phyloP scores from a whole-genome alignment of 108 stramenopile genomes.

The Nannochloropsis oceanica region DNA sequence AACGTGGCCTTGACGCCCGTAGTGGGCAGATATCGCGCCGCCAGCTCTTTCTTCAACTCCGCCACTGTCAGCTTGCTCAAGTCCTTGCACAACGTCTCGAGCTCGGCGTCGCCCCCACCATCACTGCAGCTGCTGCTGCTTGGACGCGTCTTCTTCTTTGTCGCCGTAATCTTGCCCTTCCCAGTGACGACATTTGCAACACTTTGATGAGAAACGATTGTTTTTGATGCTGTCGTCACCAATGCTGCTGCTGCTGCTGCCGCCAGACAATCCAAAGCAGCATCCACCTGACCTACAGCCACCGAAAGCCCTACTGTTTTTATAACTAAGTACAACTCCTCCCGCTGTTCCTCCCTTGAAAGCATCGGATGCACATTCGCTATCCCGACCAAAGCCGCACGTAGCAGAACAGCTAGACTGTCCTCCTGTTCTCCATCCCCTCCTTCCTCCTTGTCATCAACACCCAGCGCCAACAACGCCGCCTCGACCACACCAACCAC shows the following conservation, averaged over 20 bases:
- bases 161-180: not conserved
- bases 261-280: not conserved
- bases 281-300: not conserved
- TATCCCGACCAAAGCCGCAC: not conserved
- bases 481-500: not conserved
- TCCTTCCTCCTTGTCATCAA: not conserved
- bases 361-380: not conserved
- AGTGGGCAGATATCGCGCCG: not conserved
- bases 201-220: too few species aligned
- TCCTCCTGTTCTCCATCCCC: not conserved
- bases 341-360: not conserved
- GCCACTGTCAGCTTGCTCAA: not conserved
- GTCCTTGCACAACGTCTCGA: not conserved
- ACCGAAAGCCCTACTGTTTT: too few species aligned
- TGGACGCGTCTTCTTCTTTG: not conserved
- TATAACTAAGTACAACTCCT: not conserved
- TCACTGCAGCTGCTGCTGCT: not conserved
- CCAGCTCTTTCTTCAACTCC: not conserved
- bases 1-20: not conserved
- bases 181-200: not conserved
- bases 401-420: not conserved
- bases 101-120: not conserved
- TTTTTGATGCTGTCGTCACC: too few species aligned
- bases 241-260: not conserved
- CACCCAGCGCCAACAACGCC: not conserved